Conservation (phyloP, 1,139 yeast species). For the Blastobotrys raffinosifermentans region DNA sequence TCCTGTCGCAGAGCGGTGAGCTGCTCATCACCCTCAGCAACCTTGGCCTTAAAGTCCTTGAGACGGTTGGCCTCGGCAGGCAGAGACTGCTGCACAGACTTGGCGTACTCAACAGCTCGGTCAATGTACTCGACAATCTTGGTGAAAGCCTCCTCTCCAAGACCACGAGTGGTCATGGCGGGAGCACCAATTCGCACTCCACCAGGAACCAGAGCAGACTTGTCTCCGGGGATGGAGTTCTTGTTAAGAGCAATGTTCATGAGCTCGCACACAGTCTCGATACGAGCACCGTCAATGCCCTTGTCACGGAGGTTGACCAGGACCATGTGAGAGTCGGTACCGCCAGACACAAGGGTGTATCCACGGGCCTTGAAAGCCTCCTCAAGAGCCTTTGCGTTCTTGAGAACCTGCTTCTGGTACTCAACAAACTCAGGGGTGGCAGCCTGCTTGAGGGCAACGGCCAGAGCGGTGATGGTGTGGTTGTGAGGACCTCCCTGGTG, state of each 20-base stretch:
- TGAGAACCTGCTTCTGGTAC: conserved; percentile 77
- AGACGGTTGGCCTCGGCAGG: conserved; percentile 86
- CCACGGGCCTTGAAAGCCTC: conserved; percentile 60
- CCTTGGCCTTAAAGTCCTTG: conserved; percentile 87
- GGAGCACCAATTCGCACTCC: conserved; percentile 97
- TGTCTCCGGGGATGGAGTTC: conserved; percentile 95
- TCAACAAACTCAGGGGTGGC: conserved; percentile 75
- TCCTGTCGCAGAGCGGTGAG: conserved; percentile 65
- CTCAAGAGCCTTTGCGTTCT: conserved; percentile 76
- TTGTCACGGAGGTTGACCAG: conserved; percentile 78
- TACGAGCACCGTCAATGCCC: conserved; percentile 92
- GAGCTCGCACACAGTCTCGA: conserved; percentile 84
- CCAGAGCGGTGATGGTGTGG: conserved; percentile 93
- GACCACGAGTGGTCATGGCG: conserved; percentile 97
- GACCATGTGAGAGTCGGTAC: conserved; percentile 93
- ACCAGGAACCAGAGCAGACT: conserved; percentile 89
- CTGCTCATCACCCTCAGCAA: conserved; percentile 59
- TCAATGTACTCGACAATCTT: conserved; percentile 75
- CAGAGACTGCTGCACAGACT: conserved; percentile 62
- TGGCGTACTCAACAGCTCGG: conserved; percentile 73
- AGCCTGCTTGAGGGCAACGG: conserved; percentile 92
- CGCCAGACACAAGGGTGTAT: conserved; percentile 78
- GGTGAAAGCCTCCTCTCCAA: conserved; percentile 69
- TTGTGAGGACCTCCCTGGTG: conserved; percentile 99
- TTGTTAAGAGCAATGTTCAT: conserved; percentile 92